A percentile compares a stretch with the other conserved stretches of the same genome.
Conservation (phyloP, 2,329 filamentous ascomycete genomes). For the Bipolaris victoriae region DNA sequence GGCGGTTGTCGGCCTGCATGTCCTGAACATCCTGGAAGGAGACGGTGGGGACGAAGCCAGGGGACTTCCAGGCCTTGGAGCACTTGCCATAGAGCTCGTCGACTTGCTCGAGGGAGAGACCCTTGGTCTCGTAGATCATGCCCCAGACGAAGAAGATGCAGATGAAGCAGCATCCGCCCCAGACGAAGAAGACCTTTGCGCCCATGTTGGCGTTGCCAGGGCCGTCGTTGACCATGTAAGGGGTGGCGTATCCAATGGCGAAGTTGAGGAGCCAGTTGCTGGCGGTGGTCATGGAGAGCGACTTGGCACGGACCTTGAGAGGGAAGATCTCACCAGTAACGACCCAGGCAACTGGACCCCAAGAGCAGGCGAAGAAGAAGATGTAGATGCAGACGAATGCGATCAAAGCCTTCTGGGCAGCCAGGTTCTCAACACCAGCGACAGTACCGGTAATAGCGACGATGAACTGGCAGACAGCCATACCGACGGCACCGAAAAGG, state of each 20-base stretch:
- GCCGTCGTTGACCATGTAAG: conserved; percentile 69
- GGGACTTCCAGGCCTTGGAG: conserved; percentile 73
- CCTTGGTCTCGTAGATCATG: conserved; percentile 79
- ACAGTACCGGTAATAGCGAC: conserved; percentile 52
- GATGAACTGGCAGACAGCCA: conserved; percentile 60
- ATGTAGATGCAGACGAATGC: conserved; percentile 70
- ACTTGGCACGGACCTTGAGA: conserved; percentile 56
- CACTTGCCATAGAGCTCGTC: conserved; percentile 80
- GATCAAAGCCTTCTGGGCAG: conserved; percentile 50
- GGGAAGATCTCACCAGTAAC: conserved; percentile 53
- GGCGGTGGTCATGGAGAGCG: conserved; percentile 60
- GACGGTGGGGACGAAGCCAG: conserved; percentile 64
- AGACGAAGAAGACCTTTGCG: conserved; percentile 63
- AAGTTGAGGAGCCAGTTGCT: conserved; percentile 61
- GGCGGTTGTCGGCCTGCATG: conserved; percentile 30
- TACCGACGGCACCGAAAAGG: conserved; percentile 75
- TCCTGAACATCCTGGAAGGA: conserved; percentile 49
- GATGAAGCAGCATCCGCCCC: conserved; percentile 60
- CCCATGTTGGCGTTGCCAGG: conserved; percentile 69
- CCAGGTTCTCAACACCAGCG: conserved; percentile 41
- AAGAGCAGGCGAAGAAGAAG: conserved; percentile 80
- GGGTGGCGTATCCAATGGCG: conserved; percentile 63
- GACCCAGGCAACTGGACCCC: conserved; percentile 77
- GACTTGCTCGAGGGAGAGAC: conserved; percentile 78
- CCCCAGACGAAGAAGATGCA: conserved; percentile 72